These are phyloP conservation scores for Pythium phragmiticola DNA, from an alignment of 352 stramenopile genomes.

Conservation along the genomic window DNA sequence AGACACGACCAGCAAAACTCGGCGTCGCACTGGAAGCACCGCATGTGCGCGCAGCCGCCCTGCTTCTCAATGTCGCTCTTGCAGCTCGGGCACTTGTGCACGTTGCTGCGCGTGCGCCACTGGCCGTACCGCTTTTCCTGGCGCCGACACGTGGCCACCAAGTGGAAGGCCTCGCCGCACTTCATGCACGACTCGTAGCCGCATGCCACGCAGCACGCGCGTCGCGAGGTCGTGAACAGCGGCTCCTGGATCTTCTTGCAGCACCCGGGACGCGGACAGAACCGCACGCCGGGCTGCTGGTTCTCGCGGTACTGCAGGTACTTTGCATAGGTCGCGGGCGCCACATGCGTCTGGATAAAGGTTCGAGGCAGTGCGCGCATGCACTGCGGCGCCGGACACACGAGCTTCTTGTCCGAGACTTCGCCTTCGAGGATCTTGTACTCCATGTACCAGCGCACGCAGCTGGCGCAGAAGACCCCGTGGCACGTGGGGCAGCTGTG, in stretches of 20 bases:
- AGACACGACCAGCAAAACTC: conserved; percentile 85
- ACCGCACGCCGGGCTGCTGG: conserved; percentile 63
- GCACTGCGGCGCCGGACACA: conserved; percentile 67
- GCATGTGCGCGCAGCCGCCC: conserved; percentile 84
- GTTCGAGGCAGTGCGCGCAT: conserved; percentile 43
- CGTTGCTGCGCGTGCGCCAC: conserved; percentile 73
- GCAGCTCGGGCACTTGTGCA: conserved; percentile 69
- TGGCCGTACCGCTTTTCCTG: conserved; percentile 62
- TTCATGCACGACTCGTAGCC: conserved; percentile 65
- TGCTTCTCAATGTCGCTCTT: conserved; percentile 79
- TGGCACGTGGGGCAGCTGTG: conserved; percentile 50
- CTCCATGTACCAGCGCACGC: conserved; percentile 71
- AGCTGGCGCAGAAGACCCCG: conserved; percentile 53
- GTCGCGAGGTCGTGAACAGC: conserved; percentile 40
- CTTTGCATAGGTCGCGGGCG: conserved; percentile 49
- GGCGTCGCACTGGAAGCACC: conserved; percentile 81
- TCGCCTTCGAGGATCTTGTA: conserved; percentile 78
- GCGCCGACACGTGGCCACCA: conserved; percentile 48
- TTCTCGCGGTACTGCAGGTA: conserved; percentile 68
- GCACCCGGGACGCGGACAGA: conserved; percentile 67
- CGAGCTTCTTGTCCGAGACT: conserved; percentile 69
- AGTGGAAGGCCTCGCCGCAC: conserved; percentile 61
- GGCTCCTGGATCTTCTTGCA: conserved; percentile 59
- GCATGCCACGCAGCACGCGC: conserved; percentile 48
- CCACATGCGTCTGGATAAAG: conserved; percentile 53